Percentiles rank a stretch among this genome's conserved stretches.
These are phyloP conservation scores for Symbiodinium natans DNA, from an alignment of 73 alveolate species.

Conservation along the genomic window DNA sequence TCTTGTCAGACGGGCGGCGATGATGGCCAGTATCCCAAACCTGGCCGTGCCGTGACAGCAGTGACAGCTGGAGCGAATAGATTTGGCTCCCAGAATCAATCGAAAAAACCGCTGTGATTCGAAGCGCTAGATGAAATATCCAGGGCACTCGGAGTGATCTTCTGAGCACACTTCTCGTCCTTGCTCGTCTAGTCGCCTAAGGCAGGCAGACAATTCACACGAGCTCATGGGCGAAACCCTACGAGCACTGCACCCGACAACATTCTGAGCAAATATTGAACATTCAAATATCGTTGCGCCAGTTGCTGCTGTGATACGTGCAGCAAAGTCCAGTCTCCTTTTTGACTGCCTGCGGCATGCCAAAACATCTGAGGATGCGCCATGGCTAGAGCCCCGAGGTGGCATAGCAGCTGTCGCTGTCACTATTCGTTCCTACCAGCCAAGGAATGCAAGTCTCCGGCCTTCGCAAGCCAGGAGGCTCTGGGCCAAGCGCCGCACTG, in stretches of 20 bases:
- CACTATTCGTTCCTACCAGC: background rate
- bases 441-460: background rate
- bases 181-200: slow-evolving; percentile 72
- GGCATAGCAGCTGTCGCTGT: background rate
- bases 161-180: slow-evolving; percentile 58
- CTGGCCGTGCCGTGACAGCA: background rate
- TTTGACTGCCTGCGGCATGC: slow-evolving; percentile 34
- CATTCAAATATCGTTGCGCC: background rate
- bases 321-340: slow-evolving; percentile 58
- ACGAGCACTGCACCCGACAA: background rate
- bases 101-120: background rate
- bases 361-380: background rate
- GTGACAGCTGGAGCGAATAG: background rate
- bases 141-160: slow-evolving; percentile 46
- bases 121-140: background rate
- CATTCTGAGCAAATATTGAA: background rate
- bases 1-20: background rate
- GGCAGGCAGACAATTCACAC: background rate
- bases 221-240: background rate
- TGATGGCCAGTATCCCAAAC: background rate
- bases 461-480: slow-evolving; percentile 58
- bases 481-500: slow-evolving; percentile 79
- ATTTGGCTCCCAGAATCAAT: background rate
- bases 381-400: background rate
- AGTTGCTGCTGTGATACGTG: slow-evolving; percentile 34